Evolutionary conservation across 2,329 filamentous ascomycete genomes (phyloP), one percentile per base, ranked within the genome.

Genomic region (Colletotrichum cordylinicola): DNA sequence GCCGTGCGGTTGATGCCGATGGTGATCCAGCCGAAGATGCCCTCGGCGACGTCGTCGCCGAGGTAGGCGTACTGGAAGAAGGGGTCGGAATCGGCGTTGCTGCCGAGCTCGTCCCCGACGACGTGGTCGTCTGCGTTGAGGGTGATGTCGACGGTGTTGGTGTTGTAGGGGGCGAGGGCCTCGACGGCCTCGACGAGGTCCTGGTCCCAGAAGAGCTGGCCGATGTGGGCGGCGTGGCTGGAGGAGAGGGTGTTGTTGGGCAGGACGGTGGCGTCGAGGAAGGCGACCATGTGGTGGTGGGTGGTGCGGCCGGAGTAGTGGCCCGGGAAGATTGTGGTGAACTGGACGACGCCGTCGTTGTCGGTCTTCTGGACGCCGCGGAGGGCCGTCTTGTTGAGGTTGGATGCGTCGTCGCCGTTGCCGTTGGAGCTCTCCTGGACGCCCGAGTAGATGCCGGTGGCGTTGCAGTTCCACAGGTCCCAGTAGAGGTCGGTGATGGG

Each of bases 11-110:
- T 83, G 24, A 89, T 83, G 8, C 84, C 87, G 35, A 89, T 79
- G 1, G 84, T 83, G 74, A 89, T 87, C 87, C 87, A 89, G n/a
- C 82, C 86, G 67, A 89, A 82, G 31, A 89, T 76, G 58, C 88
- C 88, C 65, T 89, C 87, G 1, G 79, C 76, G 8, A 88, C 78
- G 33, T 82, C 80, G 24, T 90, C 87, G 4, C 90, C 89, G 9
- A 91, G 84, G 18, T 87, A 84, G 13, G 88, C 86, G 76, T 90
- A 90, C 79, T 91, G 85, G 69, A 90, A 82, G 78, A 90, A 85
- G 2, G 90, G 90, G 78, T 90, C 88, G 71, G 88, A 88, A 66
- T 86, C 84, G 7, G 83, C 85, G 61, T 86, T 86, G 62, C 15
- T 27, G n/a, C 87, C 86, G 74, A 87, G 85, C 79, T 85, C 81